Evolutionary conservation across 2,329 filamentous ascomycete genomes (phyloP).

Genomic region (Neoarthrinium moseri): DNA sequence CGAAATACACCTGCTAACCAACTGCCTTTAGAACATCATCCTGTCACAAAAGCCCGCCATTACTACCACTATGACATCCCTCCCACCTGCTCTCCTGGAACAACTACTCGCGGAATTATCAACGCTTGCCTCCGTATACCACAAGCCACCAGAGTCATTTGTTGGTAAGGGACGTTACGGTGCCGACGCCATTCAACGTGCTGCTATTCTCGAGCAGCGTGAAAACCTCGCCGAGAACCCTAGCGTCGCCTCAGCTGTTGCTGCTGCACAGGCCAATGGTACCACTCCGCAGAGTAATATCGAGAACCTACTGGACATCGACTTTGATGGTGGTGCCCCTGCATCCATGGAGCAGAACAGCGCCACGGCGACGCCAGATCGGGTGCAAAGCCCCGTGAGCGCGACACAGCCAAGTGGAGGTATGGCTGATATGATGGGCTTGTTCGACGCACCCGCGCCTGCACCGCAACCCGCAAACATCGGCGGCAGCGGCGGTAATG

Average conservation of each 20-base stretch:
- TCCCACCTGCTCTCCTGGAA: slow-evolving; percentile 81
- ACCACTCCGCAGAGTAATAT: slow-evolving; percentile 68
- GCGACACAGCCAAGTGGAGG: slow-evolving; percentile 36
- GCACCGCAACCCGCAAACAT: slow-evolving; percentile 32
- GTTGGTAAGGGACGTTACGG: slow-evolving; percentile 93
- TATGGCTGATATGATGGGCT: slow-evolving; percentile 65
- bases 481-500: slow-evolving; percentile 77
- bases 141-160: slow-evolving; percentile 98
- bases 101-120: slow-evolving; percentile 90
- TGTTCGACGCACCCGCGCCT: slow-evolving; percentile 67
- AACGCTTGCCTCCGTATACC: slow-evolving; percentile 94
- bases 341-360: slow-evolving; percentile 70
- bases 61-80: slow-evolving; percentile 86
- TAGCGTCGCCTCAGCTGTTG: slow-evolving; percentile 79
- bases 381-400: slow-evolving; percentile 61
- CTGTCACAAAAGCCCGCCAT: slow-evolving; percentile 94
- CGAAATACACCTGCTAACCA: neutral
- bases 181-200: slow-evolving; percentile 89
- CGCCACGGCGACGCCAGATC: slow-evolving; percentile 62
- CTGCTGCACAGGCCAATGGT: slow-evolving; percentile 62
- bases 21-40: slow-evolving; percentile 66
- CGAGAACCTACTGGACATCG: slow-evolving; percentile 94
- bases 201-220: slow-evolving; percentile 93
- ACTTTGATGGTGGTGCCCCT: slow-evolving; percentile 90
- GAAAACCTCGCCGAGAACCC: slow-evolving; percentile 93